Conservation (phyloP, 1,139 yeast genomes). For the Suhomyces yuchorum region DNA sequence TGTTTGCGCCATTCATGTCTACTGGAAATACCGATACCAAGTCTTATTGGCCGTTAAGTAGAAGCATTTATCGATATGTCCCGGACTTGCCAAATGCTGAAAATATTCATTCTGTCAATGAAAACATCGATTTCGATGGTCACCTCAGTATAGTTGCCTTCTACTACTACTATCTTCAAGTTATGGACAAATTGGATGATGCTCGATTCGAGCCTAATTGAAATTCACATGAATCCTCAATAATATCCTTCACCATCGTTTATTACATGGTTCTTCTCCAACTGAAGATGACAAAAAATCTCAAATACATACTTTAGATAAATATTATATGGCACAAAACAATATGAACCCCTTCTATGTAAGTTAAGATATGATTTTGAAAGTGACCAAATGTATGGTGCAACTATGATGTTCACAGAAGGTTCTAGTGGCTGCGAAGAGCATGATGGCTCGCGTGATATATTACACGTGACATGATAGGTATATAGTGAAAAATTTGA, state of each 20-base stretch:
- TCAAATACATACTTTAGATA: no score
- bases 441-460: neutral
- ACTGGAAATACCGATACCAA: constrained; percentile 49
- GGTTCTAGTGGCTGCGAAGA: constrained; percentile 2
- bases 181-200: constrained; percentile 28
- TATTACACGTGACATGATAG: neutral
- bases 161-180: constrained; percentile 43
- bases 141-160: constrained; percentile 33
- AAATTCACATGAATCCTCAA: neutral
- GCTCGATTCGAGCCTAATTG: constrained; percentile 5
- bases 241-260: no score
- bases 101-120: constrained; percentile 39
- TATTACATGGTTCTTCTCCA: no score
- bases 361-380: no score
- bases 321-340: no score
- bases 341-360: no score
- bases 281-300: no score
- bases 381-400: no score
- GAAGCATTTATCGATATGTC: constrained; percentile 38
- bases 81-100: constrained; percentile 30
- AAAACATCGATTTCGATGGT: constrained; percentile 30
- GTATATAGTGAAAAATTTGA: constrained; percentile 3
- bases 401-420: no score
- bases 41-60: constrained; percentile 43
- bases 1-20: constrained; percentile 37